phyloP scores from a whole-genome alignment of 805 yeast genomes.

The Wickerhamomyces kurtzmanii region DNA sequence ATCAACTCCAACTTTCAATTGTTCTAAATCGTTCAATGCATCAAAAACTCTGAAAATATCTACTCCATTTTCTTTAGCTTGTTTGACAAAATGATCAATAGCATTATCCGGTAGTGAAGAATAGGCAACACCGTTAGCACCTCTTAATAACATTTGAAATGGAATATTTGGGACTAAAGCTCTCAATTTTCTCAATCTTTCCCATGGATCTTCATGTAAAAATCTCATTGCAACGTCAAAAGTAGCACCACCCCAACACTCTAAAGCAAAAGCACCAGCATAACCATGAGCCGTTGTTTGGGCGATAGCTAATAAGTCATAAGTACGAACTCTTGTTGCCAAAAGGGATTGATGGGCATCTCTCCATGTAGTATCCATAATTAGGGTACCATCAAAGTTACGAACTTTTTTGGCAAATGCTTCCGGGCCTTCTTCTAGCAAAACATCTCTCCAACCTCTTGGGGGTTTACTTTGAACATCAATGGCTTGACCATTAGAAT shows the following conservation, averaged over 20 bases:
- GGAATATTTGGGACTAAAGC: slow-evolving; percentile 94
- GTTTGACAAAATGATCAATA: slow-evolving; percentile 90
- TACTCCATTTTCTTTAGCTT: slow-evolving; percentile 93
- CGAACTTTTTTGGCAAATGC: slow-evolving; percentile 86
- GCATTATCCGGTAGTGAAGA: slow-evolving; percentile 98
- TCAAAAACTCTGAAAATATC: slow-evolving; percentile 98
- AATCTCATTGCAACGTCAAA: slow-evolving; percentile 98
- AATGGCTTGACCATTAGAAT: slow-evolving; percentile 47
- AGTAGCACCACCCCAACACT: slow-evolving; percentile 99
- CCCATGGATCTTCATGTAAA: slow-evolving; percentile 99
- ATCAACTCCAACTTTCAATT: slow-evolving; percentile 92
- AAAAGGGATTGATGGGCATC: slow-evolving; percentile 97
- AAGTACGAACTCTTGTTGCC: slow-evolving; percentile 95
- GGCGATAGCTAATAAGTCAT: slow-evolving; percentile 86
- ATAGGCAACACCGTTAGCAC: slow-evolving; percentile 99
- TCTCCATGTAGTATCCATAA: slow-evolving; percentile 99
- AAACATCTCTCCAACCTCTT: slow-evolving; percentile 87
- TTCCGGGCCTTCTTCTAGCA: slow-evolving; percentile 80
- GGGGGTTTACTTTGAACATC: slow-evolving; percentile 48
- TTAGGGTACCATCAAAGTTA: slow-evolving; percentile 70
- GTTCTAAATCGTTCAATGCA: slow-evolving; percentile 94
- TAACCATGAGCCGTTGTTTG: slow-evolving; percentile 88
- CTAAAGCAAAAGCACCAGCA: slow-evolving; percentile 86
- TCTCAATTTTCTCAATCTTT: slow-evolving; percentile 80
- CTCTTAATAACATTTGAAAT: slow-evolving; percentile 98